Evolutionary conservation across 2,329 filamentous ascomycete species (phyloP), one percentile per base, ranked within the genome.

Genomic region (Trichoderma sp.): DNA sequence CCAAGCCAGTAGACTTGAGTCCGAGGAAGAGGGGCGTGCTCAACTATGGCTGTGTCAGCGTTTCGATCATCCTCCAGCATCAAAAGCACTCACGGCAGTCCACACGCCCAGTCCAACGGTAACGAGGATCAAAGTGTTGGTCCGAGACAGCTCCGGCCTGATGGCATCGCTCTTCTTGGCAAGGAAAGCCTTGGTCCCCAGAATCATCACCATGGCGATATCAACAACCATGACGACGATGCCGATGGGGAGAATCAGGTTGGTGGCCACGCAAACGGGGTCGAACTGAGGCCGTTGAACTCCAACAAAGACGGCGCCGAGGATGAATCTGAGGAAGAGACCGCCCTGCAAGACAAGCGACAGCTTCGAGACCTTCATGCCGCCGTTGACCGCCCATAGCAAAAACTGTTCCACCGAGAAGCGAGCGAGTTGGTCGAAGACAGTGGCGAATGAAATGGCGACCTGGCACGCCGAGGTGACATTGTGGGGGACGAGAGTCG

Each of bases 401-500:
- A 88, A 74, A 68, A 83, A 85, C 74, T 88, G 86, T 72, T 87
- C 82, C 67, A 87, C 76, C 43, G 83, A 80, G 60, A 85, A 77
- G 60, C 87, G 82, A 21, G 83, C 84, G 28, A 88, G 74, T 74
- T 89, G 87, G 72, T 89, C 87, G 76, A 89, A 87, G 28, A 83
- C 72, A 10, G 85, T 81, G 58, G 84, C 82, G 72, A 89, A 84
- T 39, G 83, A 79, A 55, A 87, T 79, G 67, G 82, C 80, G 65
- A 85, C 76, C 74, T 87, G 85, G 74, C 87, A 89, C 14, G 80
- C 78, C 18, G 80, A 76, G 21, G 78, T 69, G 37, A 82, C 81
- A 37, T 76, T 76, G 39, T 81, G 75, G 71, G 83, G 77, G 76
- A 87, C 79, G 65, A 86, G 74, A 28, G 83, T 83, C 32, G 84